Percentiles rank a stretch among this genome's conserved stretches.
Conservation (phyloP, 129 eudicot genomes). For the Pseudognaphalium luteoalbum region DNA sequence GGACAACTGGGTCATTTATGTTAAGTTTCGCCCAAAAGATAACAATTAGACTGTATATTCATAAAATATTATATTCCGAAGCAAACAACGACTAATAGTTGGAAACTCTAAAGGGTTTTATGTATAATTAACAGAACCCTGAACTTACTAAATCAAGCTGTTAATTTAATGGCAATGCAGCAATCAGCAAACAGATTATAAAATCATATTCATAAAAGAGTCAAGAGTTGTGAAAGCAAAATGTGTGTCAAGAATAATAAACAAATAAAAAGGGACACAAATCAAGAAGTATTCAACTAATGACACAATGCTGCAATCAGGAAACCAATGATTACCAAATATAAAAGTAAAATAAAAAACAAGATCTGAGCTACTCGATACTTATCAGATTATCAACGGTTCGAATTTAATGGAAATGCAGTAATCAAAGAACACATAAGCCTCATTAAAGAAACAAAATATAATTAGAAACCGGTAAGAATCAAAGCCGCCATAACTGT, state of each 20-base stretch:
- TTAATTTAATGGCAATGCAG: conserved; percentile 29
- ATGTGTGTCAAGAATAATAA: conserved; percentile 25
- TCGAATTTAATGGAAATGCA: conserved; percentile 14
- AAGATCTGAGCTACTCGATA: conserved; percentile 4
- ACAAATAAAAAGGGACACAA: not conserved
- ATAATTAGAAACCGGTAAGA: not conserved
- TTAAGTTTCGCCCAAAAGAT: not conserved
- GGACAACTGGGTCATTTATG: not conserved
- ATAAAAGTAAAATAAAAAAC: not conserved
- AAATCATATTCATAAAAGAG: conserved; percentile 12
- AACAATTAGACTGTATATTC: not conserved
- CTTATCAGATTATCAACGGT: conserved; percentile 9
- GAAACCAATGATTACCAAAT: conserved; percentile 22
- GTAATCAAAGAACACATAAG: not conserved
- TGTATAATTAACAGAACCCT: not conserved
- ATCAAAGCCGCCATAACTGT: not conserved
- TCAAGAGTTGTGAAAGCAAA: conserved; percentile 33
- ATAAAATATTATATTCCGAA: not conserved
- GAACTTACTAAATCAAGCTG: not conserved
- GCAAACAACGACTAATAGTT: conserved; percentile 8
- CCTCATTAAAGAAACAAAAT: not conserved
- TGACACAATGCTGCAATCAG: conserved; percentile 33
- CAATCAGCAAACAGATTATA: conserved; percentile 29
- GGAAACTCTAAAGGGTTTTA: conserved; percentile 13
- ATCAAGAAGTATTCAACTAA: conserved; percentile 26